Evolutionary conservation across 768 basidiomycete species (phyloP).

Genomic region (Boletus subcaerulescens): DNA sequence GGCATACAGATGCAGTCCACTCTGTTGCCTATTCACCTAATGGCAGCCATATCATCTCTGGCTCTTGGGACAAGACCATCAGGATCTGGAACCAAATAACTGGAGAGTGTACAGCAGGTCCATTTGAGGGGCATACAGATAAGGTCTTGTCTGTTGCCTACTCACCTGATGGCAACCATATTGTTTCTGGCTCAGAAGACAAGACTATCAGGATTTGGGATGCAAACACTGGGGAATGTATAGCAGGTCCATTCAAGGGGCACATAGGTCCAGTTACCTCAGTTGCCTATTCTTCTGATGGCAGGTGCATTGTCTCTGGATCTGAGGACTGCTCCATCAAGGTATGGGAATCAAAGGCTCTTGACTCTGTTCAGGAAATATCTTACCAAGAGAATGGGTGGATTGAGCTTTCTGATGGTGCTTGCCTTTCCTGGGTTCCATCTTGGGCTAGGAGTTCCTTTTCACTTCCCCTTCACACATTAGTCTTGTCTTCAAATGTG

Average conservation of each 20-base stretch:
- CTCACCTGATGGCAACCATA: constrained; percentile 15
- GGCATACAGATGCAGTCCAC: constrained; percentile 15
- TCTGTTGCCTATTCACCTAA: constrained; percentile 25
- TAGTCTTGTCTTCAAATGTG: constrained; percentile 11
- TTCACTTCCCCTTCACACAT: constrained; percentile 13
- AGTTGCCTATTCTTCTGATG: constrained; percentile 18
- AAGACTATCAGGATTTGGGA: constrained; percentile 17
- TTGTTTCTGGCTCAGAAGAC: constrained; percentile 21
- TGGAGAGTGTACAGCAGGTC: constrained; percentile 19
- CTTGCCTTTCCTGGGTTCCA: constrained; percentile 18
- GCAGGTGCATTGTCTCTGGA: constrained; percentile 15
- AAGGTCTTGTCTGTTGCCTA: constrained; percentile 9
- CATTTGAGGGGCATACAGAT: constrained; percentile 20
- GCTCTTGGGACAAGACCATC: constrained; percentile 23
- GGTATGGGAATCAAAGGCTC: constrained; percentile 2
- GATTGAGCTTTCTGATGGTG: constrained; percentile 10
- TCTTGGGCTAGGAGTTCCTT: constrained; percentile 17
- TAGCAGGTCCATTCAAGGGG: constrained; percentile 14
- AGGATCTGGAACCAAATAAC: constrained; percentile 18
- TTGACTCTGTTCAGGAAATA: neutral
- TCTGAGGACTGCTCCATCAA: constrained; percentile 13
- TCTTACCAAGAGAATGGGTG: constrained; percentile 13
- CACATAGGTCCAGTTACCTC: constrained; percentile 2
- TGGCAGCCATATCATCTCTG: constrained; percentile 21
- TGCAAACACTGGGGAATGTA: constrained; percentile 13